A percentile compares a stretch with the other conserved stretches of the same genome.
phyloP scores from a whole-genome alignment of 2,329 filamentous ascomycete genomes.

The Escovopsis sp. region DNA sequence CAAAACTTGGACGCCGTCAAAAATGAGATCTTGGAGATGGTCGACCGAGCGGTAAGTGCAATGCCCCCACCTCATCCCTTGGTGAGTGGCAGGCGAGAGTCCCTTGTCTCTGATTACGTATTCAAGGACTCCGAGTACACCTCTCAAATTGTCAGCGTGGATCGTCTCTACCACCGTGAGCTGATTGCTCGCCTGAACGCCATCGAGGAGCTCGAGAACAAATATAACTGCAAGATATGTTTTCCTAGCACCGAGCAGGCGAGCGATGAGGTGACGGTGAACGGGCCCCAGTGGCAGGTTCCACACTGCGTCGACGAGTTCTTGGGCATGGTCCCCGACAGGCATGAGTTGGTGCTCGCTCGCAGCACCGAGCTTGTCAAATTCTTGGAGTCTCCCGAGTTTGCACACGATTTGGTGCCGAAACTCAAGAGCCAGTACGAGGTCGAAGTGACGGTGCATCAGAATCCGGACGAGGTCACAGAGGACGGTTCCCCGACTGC shows the following conservation, averaged over 20 bases:
- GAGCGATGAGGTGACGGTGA: slow-evolving; percentile 90
- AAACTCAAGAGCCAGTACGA: slow-evolving; percentile 88
- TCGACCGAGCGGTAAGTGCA: slow-evolving; percentile 67
- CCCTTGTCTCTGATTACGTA: slow-evolving; percentile 2
- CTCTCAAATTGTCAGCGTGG: slow-evolving; percentile 82
- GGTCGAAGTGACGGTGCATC: slow-evolving; percentile 66
- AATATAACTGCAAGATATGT: slow-evolving; percentile 98
- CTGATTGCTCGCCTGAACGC: slow-evolving; percentile 76
- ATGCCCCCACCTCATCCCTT: neutral
- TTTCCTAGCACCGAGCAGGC: slow-evolving; percentile 97
- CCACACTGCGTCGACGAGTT: slow-evolving; percentile 94
- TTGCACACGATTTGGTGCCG: slow-evolving; percentile 61
- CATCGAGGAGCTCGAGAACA: slow-evolving; percentile 92
- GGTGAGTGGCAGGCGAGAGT: neutral
- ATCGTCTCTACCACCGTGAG: slow-evolving; percentile 89
- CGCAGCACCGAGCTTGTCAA: slow-evolving; percentile 61
- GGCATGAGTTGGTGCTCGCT: slow-evolving; percentile 77
- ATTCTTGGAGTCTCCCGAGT: slow-evolving; percentile 70
- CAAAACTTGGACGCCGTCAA: slow-evolving; percentile 95
- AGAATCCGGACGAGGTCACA: slow-evolving; percentile 43
- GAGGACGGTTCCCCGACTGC: slow-evolving; percentile 43
- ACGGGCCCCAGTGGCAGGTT: slow-evolving; percentile 95
- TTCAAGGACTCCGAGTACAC: slow-evolving; percentile 84
- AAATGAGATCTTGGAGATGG: slow-evolving; percentile 98
- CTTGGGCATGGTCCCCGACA: slow-evolving; percentile 93